Conservation (phyloP, 768 basidiomycete genomes). For the Candolleomyces efflorescens region DNA sequence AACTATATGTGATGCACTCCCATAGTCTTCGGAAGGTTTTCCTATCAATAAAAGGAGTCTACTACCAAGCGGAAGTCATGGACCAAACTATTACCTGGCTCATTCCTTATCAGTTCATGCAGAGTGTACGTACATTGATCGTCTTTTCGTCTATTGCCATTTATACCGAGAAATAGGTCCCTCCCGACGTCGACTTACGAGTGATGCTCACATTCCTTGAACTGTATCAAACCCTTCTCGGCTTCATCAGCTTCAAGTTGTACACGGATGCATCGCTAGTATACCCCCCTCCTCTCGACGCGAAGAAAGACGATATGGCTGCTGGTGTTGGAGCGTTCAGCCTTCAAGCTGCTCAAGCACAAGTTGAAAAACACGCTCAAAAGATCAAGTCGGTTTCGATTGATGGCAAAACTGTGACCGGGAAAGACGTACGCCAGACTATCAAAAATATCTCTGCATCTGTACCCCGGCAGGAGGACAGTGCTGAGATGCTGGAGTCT, state of each 20-base stretch:
- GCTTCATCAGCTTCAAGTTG: constrained; percentile 97
- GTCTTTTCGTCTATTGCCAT: constrained; percentile 8
- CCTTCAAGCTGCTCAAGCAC: constrained; percentile 48
- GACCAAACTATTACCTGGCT: constrained; percentile 95
- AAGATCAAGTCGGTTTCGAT: constrained; percentile 46
- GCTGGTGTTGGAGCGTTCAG: constrained; percentile 89
- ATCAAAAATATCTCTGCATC: constrained; percentile 49
- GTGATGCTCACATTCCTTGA: constrained; percentile 99
- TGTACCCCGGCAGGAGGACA: constrained; percentile 23
- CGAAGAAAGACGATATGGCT: constrained; percentile 73
- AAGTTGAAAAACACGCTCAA: constrained; percentile 31
- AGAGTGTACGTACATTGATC: constrained; percentile 54
- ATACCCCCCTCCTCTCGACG: constrained; percentile 92
- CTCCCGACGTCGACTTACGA: constrained; percentile 92
- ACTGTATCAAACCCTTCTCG: constrained; percentile 93
- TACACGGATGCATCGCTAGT: constrained; percentile 90
- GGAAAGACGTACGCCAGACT: constrained; percentile 54
- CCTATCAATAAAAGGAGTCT: constrained; percentile 96
- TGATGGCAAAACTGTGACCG: constrained; percentile 41
- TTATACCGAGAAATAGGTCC: constrained; percentile 52
- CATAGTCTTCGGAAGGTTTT: constrained; percentile 85
- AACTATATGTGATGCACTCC: constrained; percentile 90
- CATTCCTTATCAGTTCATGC: constrained; percentile 96
- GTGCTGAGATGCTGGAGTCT: constrained; percentile 34
- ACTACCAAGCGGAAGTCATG: constrained; percentile 94